Percentiles rank a stretch among this genome's conserved stretches.
These are phyloP conservation scores for Glaciozyma antarctica DNA, from an alignment of 768 basidiomycete species.

Conservation along the genomic window DNA sequence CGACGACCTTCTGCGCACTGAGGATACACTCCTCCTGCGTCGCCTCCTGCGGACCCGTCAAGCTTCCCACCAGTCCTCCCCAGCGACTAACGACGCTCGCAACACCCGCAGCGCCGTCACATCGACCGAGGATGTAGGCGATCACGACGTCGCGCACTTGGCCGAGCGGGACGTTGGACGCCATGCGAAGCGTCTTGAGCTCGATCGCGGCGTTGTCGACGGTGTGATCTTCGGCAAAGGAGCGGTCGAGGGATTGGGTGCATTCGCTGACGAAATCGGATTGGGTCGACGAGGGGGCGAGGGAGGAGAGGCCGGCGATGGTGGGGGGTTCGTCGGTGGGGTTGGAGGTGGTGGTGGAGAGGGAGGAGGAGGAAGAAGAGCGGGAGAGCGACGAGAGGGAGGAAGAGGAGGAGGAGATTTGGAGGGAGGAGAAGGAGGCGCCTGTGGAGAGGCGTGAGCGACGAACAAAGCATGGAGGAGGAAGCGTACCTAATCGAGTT, in stretches of 20 bases:
- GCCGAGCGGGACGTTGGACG: slow-evolving; percentile 80
- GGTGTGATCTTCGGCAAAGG: slow-evolving; percentile 80
- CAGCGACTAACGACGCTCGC: slow-evolving; percentile 58
- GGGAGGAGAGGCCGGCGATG: slow-evolving; percentile 26
- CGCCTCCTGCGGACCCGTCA: slow-evolving; percentile 54
- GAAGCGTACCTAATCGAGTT: slow-evolving; percentile 20
- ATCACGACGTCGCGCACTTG: slow-evolving; percentile 82
- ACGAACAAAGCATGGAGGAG: not conserved
- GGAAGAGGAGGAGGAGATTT: slow-evolving; percentile 33
- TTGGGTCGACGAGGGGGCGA: slow-evolving; percentile 36
- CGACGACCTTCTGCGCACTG: slow-evolving; percentile 53
- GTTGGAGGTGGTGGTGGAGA: slow-evolving; percentile 15
- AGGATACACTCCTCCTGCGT: slow-evolving; percentile 72
- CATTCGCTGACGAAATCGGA: slow-evolving; percentile 69
- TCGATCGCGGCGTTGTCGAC: slow-evolving; percentile 90
- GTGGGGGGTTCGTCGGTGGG: slow-evolving; percentile 24
- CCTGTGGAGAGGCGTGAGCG: not conserved
- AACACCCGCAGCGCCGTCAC: slow-evolving; percentile 53
- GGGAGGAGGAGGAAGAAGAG: slow-evolving; percentile 33
- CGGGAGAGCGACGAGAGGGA: slow-evolving; percentile 35
- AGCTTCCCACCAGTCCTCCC: slow-evolving; percentile 69
- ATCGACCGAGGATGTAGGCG: slow-evolving; percentile 64
- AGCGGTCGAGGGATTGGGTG: slow-evolving; percentile 75
- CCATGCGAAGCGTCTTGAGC: slow-evolving; percentile 92
- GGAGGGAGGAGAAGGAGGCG: slow-evolving; percentile 5